phyloP scores from a whole-genome alignment of 2,329 filamentous ascomycete species.

The Paecilomyces sp. region DNA sequence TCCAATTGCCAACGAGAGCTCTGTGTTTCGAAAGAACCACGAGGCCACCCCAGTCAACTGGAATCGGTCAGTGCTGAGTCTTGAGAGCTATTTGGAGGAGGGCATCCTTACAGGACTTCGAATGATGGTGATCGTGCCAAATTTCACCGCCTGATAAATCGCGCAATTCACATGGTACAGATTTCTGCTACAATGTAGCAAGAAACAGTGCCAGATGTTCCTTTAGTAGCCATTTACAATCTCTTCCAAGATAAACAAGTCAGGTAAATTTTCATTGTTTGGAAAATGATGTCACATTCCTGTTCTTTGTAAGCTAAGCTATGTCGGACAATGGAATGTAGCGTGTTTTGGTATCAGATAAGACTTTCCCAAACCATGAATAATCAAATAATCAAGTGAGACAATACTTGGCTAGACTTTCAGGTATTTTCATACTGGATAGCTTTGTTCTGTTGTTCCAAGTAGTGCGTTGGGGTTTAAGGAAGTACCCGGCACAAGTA shows the following conservation, averaged over 20 bases:
- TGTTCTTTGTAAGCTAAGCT: neutral
- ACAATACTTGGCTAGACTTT: neutral
- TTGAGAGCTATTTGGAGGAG: neutral
- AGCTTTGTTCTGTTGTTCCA: neutral
- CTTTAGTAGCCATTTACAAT: neutral
- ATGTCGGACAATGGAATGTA: neutral
- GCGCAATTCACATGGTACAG: neutral
- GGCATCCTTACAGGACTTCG: neutral
- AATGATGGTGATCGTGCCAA: neutral
- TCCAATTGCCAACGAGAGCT: neutral
- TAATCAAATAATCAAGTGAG: neutral
- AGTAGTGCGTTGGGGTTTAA: neutral
- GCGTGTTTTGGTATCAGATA: neutral
- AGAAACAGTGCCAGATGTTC: neutral
- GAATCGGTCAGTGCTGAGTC: neutral
- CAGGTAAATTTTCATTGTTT: neutral
- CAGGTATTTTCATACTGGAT: neutral
- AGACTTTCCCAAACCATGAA: neutral
- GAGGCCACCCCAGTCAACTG: neutral
- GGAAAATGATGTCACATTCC: neutral
- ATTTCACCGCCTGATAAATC: neutral
- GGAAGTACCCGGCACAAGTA: neutral
- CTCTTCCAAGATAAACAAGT: neutral
- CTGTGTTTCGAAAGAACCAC: neutral
- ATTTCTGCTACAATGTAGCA: neutral